Percentiles rank a stretch among this genome's conserved stretches.
Evolutionary conservation across 1,284 basidiomycete genomes (phyloP).

Genomic region (Rhodotorula sp.): DNA sequence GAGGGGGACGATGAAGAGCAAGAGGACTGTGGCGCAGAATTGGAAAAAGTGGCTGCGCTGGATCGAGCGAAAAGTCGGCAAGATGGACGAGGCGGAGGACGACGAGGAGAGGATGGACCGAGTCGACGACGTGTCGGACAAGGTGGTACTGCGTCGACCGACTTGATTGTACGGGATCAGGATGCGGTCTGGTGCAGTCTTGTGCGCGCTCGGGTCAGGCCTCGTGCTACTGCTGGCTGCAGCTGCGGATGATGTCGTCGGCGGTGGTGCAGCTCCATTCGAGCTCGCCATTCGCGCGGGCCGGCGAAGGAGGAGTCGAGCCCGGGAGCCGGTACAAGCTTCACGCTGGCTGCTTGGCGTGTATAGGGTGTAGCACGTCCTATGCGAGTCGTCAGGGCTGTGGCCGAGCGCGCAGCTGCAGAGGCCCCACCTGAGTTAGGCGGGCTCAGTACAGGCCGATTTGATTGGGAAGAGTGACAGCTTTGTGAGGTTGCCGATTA

Average conservation of each 20-base stretch:
- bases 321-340: no score
- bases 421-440: no score
- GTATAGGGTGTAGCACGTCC: no score
- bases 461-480: no score
- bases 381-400: no score
- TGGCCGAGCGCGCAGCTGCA: no score
- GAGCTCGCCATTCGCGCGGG: background rate
- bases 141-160: background rate
- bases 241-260: background rate
- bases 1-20: conserved; percentile 26
- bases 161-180: background rate
- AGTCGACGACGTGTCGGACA: conserved; percentile 1
- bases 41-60: conserved; percentile 27
- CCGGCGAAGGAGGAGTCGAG: background rate
- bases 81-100: conserved; percentile 22
- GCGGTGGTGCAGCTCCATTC: background rate
- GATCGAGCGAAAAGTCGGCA: conserved; percentile 26
- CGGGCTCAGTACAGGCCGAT: no score
- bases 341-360: no score
- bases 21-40: conserved; percentile 26
- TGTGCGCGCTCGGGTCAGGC: background rate
- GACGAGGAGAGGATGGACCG: background rate
- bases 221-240: background rate
- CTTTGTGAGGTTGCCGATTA: no score
- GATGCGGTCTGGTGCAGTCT: background rate